phyloP scores from a whole-genome alignment of 2,329 filamentous ascomycete genomes.

The Monosporascus sp. region DNA sequence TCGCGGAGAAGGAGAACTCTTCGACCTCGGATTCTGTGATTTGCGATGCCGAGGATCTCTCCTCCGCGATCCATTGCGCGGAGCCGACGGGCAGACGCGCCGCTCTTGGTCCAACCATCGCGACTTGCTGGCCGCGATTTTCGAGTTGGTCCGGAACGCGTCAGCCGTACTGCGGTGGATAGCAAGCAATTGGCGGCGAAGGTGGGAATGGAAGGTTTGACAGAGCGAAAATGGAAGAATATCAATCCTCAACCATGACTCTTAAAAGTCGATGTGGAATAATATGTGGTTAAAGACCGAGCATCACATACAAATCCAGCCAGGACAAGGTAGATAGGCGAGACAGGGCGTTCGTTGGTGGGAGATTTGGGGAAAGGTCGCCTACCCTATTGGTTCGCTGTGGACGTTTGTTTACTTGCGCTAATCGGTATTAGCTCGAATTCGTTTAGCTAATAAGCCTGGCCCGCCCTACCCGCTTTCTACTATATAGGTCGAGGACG shows the following conservation, averaged over 20 bases:
- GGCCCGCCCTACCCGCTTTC: too few species aligned
- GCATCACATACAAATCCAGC: background rate
- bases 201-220: background rate
- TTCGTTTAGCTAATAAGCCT: background rate
- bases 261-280: background rate
- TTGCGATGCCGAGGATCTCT: constrained; percentile 71
- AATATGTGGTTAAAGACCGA: background rate
- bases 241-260: background rate
- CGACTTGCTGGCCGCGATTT: constrained; percentile 5
- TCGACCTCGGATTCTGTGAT: constrained; percentile 79
- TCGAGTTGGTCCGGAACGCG: constrained; percentile 13
- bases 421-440: background rate
- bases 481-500: too few species aligned
- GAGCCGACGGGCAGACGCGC: constrained; percentile 70
- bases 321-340: background rate
- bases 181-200: constrained; percentile 11
- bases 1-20: constrained; percentile 86
- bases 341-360: background rate
- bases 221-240: background rate
- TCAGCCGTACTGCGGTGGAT: constrained; percentile 8
- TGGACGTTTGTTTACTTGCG: background rate
- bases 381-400: background rate
- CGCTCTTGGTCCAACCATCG: constrained; percentile 28
- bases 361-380: background rate
- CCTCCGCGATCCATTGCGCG: constrained; percentile 76